Evolutionary conservation across 768 basidiomycete species (phyloP), one percentile per base, ranked within the genome.

Genomic region (Gelatoporia subvermispora): DNA sequence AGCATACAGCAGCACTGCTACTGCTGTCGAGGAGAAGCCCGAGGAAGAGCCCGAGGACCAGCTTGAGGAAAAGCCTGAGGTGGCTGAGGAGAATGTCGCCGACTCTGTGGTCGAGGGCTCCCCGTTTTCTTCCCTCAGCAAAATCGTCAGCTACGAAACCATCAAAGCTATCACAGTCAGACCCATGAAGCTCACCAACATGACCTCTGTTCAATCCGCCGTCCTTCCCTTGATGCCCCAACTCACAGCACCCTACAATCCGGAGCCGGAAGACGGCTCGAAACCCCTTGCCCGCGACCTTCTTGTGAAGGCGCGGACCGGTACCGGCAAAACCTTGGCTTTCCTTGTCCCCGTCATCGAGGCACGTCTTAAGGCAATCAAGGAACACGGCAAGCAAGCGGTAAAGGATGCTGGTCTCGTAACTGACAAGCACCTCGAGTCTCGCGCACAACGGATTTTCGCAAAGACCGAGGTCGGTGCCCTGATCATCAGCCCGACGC

Each of bases 331-430:
- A 68, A 94, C 91, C 0, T 68, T 93, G 28, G 90, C 82, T 0
- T 95, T 93, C 72, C 79, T 96, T 47, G 75, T 95, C 17, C 91
- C 91, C 8, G 89, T 88, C 5, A 76, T 93, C 52, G 89, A 94
- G 60, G 75, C 84, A 2, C 83, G 93, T 8, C 34, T 88, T 17
- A 76, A 77, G 48, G 67, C 76, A 8, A 64, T 93, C n/a, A 65
- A 78, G 4, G 66, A 68, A 4, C 62, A 72, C 36, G 71, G 69
- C 20, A 60, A 69, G 42, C 67, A 72, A 22, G 72, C 71, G 1
- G 66, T 69, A 16, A 47, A 57, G 44, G 72, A 81, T 42, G 65
- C 76, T 24, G 78, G 75, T 20, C 57, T 71, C 22, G 51, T 49
- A 16, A 51, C 52, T 2, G 74, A 72, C 48, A 54, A 48, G 17